Base-by-base conservation (phyloP, 2,329 filamentous ascomycete genomes). In the Calonectria pauciramosa region DNA sequence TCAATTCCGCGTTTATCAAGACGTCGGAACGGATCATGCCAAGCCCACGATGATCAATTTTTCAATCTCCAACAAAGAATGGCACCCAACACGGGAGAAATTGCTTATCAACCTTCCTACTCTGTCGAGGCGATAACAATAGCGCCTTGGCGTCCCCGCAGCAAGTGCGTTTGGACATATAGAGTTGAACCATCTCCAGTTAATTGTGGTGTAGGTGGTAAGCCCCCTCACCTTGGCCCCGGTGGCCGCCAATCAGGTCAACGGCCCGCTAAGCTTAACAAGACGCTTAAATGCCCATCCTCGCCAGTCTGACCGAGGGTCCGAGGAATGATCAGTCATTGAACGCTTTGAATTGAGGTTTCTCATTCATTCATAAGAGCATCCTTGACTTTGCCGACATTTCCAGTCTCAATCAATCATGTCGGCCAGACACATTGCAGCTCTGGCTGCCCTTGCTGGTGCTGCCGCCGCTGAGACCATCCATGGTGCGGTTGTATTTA, bases 401-500 rank as follows among this genome's bases (percentile, higher is more conserved):
- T 59, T 44, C 23, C 28, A 3, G 2, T 28, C 41, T 5, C n/a
- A 9, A 20, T 9, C 1, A 23, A 64, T n/a, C 32, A 72, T 72
- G 65, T 64, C 56, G n/a, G 32, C 60, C 9, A 30, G 16, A 10
- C 34, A 54, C 34, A 38, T 68, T 38, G 44, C 36, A 20, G 28
- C 38, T 18, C 13, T 68, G 14, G 38, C 34, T 10, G 56, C 34
- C 20, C 44, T 72, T n/a, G 64, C n/a, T 23, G 54, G 68, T 11
- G 38, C 26, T 38, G 69, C 72, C 44, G 70, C 74, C 0, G 82
- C 83, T 8, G 83, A 84, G 76, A 83, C 82, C 0, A 77, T 84
- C 16, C 83, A 83, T 41, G 83, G 83, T 30, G 82, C 80, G 3
- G 81, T 84, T 10, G 80, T 85, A 32, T 85, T 84, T 70, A 80